A percentile compares a stretch with the other conserved stretches of the same genome.
These are phyloP conservation scores for Chimonanthus praecox DNA, from an alignment of 164 flowering plant genomes.

Conservation along the genomic window DNA sequence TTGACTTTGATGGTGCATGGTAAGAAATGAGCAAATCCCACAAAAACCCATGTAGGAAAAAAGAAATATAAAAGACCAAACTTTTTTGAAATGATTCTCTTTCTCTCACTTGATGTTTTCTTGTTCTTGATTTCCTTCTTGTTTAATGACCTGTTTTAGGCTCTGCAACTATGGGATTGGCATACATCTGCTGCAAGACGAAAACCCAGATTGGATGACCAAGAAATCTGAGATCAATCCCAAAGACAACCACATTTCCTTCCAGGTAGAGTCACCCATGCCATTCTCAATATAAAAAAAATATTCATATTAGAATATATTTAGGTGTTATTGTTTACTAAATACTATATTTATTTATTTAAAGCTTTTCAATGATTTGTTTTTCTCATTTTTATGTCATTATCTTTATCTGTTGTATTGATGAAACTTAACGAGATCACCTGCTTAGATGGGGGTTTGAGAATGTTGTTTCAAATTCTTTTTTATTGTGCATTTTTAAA, in stretches of 20 bases:
- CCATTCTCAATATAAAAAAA: too few relatives aligned
- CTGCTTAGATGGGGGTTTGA: too few relatives aligned
- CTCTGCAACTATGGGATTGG: conserved; percentile 68
- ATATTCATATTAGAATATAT: too few relatives aligned
- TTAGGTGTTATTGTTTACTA: too few relatives aligned
- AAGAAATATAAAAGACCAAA: too few relatives aligned
- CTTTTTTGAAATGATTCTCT: not conserved
- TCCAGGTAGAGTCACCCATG: conserved; percentile 41
- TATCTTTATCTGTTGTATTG: too few relatives aligned
- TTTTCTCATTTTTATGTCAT: too few relatives aligned
- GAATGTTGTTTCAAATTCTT: too few relatives aligned
- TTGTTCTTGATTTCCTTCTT: not conserved
- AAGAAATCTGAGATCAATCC: conserved; percentile 63
- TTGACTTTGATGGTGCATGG: conserved; percentile 77
- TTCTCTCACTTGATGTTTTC: not conserved
- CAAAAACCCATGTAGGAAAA: not conserved
- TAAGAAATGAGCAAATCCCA: not conserved
- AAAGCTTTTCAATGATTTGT: too few relatives aligned
- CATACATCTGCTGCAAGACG: conserved; percentile 65
- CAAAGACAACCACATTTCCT: conserved; percentile 79
- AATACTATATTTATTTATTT: too few relatives aligned
- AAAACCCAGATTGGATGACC: conserved; percentile 42
- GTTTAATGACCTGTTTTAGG: conserved; percentile 23
- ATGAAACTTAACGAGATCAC: too few relatives aligned
- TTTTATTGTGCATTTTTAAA: too few relatives aligned